Conservation (phyloP, 345 rosid genomes). For the Lepidium didymum region DNA sequence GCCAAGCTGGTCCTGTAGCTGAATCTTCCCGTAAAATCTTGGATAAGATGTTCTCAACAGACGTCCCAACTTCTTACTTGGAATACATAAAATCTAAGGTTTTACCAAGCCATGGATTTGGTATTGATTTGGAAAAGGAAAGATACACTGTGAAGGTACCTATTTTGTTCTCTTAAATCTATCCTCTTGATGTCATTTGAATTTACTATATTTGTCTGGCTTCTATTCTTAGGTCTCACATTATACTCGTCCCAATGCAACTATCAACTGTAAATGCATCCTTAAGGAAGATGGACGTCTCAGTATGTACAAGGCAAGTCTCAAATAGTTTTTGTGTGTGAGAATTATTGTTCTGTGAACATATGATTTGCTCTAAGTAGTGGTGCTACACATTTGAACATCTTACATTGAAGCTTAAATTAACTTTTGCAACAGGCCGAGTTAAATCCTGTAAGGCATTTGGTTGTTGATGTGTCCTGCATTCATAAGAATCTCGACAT, state of each 20-base stretch:
- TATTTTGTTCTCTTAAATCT: conserved; percentile 27
- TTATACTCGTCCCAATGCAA: conserved; percentile 17
- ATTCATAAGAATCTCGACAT: conserved; percentile 55
- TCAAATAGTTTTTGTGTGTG: neutral
- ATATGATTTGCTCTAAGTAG: neutral
- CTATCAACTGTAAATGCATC: conserved; percentile 49
- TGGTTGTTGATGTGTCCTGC: conserved; percentile 54
- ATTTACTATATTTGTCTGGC: neutral
- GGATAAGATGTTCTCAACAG: conserved; percentile 32
- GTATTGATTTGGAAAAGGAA: conserved; percentile 38
- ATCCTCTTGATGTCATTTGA: conserved; percentile 13
- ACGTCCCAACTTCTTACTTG: conserved; percentile 36
- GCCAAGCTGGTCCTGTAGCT: conserved; percentile 9
- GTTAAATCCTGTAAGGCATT: conserved; percentile 38
- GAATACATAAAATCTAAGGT: conserved; percentile 30
- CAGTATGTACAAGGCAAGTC: conserved; percentile 49
- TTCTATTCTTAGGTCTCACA: conserved; percentile 40
- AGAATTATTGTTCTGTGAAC: neutral
- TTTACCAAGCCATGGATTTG: conserved; percentile 33
- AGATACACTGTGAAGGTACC: conserved; percentile 49
- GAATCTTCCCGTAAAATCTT: conserved; percentile 26
- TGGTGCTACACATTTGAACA: neutral
- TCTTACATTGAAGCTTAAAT: neutral
- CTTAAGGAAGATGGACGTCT: conserved; percentile 40
- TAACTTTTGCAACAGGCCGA: conserved; percentile 34